Evolutionary conservation across 2,329 filamentous ascomycete species (phyloP).

Genomic region (Thermochaetoides dissita): DNA sequence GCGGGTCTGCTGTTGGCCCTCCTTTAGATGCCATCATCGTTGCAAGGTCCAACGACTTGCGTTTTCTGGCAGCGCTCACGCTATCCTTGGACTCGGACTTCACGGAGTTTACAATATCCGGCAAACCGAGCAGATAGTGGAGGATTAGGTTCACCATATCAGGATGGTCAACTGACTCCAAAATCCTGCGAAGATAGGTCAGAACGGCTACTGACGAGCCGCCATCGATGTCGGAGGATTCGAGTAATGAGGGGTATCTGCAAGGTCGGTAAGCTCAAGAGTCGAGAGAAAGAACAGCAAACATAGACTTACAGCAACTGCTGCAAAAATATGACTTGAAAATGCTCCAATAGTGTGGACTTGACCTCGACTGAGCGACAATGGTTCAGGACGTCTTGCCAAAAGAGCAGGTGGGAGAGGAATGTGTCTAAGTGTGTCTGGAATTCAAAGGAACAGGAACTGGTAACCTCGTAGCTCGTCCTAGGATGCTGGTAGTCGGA

Average conservation of each 20-base stretch:
- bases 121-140: constrained; percentile 76
- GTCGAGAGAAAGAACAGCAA: not conserved
- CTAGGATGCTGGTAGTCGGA: constrained; percentile 73
- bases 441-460: constrained; percentile 60
- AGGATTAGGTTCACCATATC: constrained; percentile 91
- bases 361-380: constrained; percentile 86
- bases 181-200: constrained; percentile 79
- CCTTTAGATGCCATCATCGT: constrained; percentile 64
- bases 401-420: constrained; percentile 86
- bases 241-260: constrained; percentile 85
- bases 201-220: constrained; percentile 92
- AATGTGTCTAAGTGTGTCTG: constrained; percentile 85
- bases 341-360: constrained; percentile 86
- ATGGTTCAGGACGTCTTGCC: constrained; percentile 96
- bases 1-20: constrained; percentile 61
- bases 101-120: constrained; percentile 35
- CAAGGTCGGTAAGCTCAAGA: constrained; percentile 5
- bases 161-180: constrained; percentile 82
- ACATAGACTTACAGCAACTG: constrained; percentile 59
- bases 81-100: constrained; percentile 31
- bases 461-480: constrained; percentile 57
- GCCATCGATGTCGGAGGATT: constrained; percentile 93
- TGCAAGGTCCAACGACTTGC: constrained; percentile 79
- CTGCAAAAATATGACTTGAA: constrained; percentile 89
- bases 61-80: constrained; percentile 57